Conservation (phyloP, 202 grass and related monocot species). For the Carex arenaria region DNA sequence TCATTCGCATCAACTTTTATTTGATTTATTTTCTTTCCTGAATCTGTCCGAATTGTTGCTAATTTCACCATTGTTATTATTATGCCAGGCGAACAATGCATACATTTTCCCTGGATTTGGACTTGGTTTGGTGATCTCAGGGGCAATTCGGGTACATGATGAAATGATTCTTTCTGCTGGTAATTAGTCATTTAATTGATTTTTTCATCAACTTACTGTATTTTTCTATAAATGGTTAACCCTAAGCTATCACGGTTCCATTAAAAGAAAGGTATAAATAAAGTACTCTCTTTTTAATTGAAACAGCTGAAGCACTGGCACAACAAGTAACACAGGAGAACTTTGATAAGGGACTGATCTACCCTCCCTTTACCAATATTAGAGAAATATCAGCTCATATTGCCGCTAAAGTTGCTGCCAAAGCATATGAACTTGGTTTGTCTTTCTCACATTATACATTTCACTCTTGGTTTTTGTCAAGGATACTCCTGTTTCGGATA, state of each 20-base stretch:
- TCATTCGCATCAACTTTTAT: not conserved
- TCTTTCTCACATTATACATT: too few relatives aligned
- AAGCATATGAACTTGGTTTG: constrained; percentile 78
- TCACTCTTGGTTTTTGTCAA: too few relatives aligned
- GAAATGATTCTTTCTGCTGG: constrained; percentile 87
- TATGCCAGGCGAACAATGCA: constrained; percentile 77
- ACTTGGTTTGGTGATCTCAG: constrained; percentile 73
- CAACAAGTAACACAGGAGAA: constrained; percentile 59
- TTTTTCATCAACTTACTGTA: not conserved
- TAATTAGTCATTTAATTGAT: not conserved
- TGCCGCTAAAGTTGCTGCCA: constrained; percentile 51
- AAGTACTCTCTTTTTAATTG: not conserved
- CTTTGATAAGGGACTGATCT: constrained; percentile 78
- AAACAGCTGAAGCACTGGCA: constrained; percentile 67
- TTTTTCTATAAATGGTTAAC: not conserved
- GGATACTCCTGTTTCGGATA: too few relatives aligned
- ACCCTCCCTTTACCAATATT: constrained; percentile 75
- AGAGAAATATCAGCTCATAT: constrained; percentile 81
- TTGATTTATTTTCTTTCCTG: not conserved
- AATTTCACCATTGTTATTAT: not conserved
- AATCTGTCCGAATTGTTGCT: not conserved
- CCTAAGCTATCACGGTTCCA: not conserved
- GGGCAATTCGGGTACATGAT: constrained; percentile 59
- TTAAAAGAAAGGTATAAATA: not conserved
- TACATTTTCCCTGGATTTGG: constrained; percentile 95